A percentile compares a stretch with the other conserved stretches of the same genome.
Evolutionary conservation across 1,284 basidiomycete species (phyloP).

Genomic region (Cryptococcus maquisensis): DNA sequence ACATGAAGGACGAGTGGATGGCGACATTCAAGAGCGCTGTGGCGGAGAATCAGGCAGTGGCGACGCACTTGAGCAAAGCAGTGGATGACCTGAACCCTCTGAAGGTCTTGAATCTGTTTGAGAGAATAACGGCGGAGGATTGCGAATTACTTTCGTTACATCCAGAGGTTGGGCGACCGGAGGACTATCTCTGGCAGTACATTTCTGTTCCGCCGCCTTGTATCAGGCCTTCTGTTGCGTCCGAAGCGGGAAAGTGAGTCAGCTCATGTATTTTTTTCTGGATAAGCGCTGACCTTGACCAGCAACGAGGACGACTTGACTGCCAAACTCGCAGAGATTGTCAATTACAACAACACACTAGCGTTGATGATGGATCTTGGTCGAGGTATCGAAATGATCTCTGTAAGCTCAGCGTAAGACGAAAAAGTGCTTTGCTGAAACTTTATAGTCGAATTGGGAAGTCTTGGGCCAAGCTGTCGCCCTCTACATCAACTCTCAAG

Average conservation of each 20-base stretch:
- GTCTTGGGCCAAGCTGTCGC: constrained; percentile 91
- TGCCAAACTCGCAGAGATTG: constrained; percentile 95
- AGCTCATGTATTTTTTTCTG: neutral
- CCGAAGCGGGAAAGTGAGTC: constrained; percentile 73
- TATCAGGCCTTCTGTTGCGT: constrained; percentile 93
- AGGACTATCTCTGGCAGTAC: constrained; percentile 99
- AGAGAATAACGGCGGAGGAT: constrained; percentile 91
- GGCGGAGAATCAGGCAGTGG: constrained; percentile 81
- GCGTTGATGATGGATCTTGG: constrained; percentile 86
- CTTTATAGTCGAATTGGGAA: constrained; percentile 82
- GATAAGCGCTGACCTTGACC: neutral
- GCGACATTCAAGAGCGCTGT: constrained; percentile 77
- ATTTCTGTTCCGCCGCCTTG: constrained; percentile 97
- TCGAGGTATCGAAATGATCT: constrained; percentile 79
- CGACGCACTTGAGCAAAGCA: constrained; percentile 79
- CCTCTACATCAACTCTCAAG: constrained; percentile 97
- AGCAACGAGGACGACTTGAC: constrained; percentile 99
- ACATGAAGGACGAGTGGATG: constrained; percentile 85
- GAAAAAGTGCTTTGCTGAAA: neutral
- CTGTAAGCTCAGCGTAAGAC: constrained; percentile 55
- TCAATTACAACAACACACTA: constrained; percentile 90
- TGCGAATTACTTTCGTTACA: constrained; percentile 90
- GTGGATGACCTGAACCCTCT: constrained; percentile 93
- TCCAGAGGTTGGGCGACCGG: constrained; percentile 84
- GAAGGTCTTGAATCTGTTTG: constrained; percentile 90